Evolutionary conservation across 148 eudicot species (phyloP).

Genomic region (Heliosperma pusillum): DNA sequence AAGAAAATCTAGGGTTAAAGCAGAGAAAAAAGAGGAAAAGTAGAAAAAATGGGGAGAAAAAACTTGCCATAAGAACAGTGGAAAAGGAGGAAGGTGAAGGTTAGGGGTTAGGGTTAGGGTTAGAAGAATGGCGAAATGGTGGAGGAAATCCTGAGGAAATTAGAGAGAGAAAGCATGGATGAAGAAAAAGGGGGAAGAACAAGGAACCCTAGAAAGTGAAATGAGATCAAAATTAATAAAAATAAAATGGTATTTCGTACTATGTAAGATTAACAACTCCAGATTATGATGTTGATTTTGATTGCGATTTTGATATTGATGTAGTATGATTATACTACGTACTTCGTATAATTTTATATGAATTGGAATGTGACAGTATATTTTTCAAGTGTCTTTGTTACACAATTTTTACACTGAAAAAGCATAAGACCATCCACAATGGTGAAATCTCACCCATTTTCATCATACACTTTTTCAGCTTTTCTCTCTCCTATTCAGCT

Average conservation of each 20-base stretch:
- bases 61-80: constrained; percentile 7
- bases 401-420: no score
- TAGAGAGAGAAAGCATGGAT: constrained; percentile 5
- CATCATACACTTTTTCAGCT: no score
- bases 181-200: constrained; percentile 1
- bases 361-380: neutral
- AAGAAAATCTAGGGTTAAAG: constrained; percentile 11
- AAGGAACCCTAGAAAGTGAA: neutral
- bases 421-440: no score
- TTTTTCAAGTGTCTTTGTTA: neutral
- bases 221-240: neutral
- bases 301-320: neutral
- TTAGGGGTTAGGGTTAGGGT: neutral
- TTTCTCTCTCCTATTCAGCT: no score
- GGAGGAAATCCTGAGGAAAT: neutral
- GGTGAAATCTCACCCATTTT: no score
- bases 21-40: constrained; percentile 1
- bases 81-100: neutral
- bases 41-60: no score
- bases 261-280: neutral
- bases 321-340: neutral
- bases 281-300: neutral
- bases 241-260: neutral
- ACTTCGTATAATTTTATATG: no score
- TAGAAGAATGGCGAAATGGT: neutral